Evolutionary conservation across 2,329 filamentous ascomycete species (phyloP).

Genomic region (Anthostomella pinea): DNA sequence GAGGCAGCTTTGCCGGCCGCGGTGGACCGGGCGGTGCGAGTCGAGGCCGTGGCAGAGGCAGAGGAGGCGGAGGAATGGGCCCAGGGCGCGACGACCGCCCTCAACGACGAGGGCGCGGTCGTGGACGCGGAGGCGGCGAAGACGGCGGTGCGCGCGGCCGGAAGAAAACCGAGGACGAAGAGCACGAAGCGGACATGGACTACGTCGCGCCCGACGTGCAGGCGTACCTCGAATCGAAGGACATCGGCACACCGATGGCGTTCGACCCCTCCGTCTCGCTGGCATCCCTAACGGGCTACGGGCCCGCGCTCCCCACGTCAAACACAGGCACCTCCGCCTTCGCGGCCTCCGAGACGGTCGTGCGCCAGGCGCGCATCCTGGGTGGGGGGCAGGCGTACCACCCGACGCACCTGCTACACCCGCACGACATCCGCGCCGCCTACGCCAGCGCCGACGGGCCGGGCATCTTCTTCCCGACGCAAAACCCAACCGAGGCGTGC

Average conservation of each 20-base stretch:
- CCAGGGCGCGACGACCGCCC: slow-evolving; percentile 1
- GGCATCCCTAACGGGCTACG: slow-evolving; percentile 35
- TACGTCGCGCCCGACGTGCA: slow-evolving; percentile 21
- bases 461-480: slow-evolving; percentile 39
- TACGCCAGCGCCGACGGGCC: slow-evolving; percentile 23
- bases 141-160: too few relatives aligned
- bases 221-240: slow-evolving; percentile 24
- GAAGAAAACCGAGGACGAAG: slow-evolving; percentile 5
- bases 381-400: slow-evolving; percentile 36
- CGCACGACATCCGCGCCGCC: slow-evolving; percentile 24
- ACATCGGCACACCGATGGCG: slow-evolving; percentile 27
- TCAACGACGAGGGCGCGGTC: slow-evolving; percentile 1
- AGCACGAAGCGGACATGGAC: slow-evolving; percentile 8
- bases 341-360: slow-evolving; percentile 32
- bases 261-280: slow-evolving; percentile 35
- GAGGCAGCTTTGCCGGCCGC: slow-evolving; percentile 22
- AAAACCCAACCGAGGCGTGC: slow-evolving; percentile 32
- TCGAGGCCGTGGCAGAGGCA: slow-evolving; percentile 15
- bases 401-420: slow-evolving; percentile 15
- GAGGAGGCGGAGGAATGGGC: slow-evolving; percentile 4
- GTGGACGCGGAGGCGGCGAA: background rate
- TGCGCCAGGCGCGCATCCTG: slow-evolving; percentile 39
- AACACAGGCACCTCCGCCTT: slow-evolving; percentile 27
- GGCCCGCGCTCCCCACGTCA: slow-evolving; percentile 35
- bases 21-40: slow-evolving; percentile 7